Percentiles rank a stretch among this genome's conserved stretches.
These are phyloP conservation scores for Penicillium mononematosum DNA, from an alignment of 495 filamentous ascomycete genomes.

Conservation along the genomic window DNA sequence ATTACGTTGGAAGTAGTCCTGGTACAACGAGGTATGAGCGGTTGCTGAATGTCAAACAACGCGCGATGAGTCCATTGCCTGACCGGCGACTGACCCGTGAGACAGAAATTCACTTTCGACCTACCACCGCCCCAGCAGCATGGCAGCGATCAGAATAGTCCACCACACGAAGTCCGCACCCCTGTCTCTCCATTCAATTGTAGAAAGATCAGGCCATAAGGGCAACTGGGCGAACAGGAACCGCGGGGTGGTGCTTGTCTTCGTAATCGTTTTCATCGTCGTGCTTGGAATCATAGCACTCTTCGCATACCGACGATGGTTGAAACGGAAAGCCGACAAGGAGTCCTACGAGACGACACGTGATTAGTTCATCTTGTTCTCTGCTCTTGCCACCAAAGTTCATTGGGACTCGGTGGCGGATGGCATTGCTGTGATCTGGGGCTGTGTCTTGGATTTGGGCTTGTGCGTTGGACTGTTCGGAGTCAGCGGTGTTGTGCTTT, in stretches of 20 bases:
- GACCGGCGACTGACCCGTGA: neutral
- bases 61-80: neutral
- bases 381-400: neutral
- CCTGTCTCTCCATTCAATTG: constrained; percentile 19
- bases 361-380: neutral
- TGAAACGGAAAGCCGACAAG: constrained; percentile 36
- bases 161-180: constrained; percentile 20
- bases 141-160: constrained; percentile 40
- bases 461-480: neutral
- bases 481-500: neutral
- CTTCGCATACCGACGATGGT: constrained; percentile 44
- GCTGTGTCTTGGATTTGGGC: neutral
- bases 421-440: neutral
- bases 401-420: neutral
- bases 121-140: constrained; percentile 14
- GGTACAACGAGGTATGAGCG: neutral
- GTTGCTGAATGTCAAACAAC: no score
- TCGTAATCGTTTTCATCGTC: constrained; percentile 52
- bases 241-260: constrained; percentile 54
- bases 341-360: constrained; percentile 27
- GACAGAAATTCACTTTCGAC: neutral
- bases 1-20: neutral
- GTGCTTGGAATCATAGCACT: constrained; percentile 41
- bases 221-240: constrained; percentile 50
- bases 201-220: constrained; percentile 29